Base-by-base conservation (phyloP, 192 early-diverging fungal genomes). In the Coemansia javaensis region DNA sequence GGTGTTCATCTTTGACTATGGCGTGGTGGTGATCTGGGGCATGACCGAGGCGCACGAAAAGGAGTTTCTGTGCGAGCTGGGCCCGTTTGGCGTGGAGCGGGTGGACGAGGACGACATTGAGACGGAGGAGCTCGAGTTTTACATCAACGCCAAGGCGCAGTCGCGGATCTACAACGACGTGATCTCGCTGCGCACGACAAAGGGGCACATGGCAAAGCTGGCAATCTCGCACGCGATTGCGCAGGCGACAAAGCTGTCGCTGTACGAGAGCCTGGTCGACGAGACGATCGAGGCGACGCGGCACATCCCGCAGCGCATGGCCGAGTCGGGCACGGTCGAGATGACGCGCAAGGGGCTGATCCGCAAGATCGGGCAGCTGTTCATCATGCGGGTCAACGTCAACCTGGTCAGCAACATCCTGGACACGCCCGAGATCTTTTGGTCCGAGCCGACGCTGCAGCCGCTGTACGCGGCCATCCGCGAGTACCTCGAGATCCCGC, bases 21-120 rank as follows among this genome's bases (percentile, higher is more conserved):
- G 93, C 28, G 93, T 94, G 7, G 81, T 90, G 12, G 95, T 98
- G 0, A 87, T 98, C 54, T 98, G 95, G 95, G 93, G 92, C 25
- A 89, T 94, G 82, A 79, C 83, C 21, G 84, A 86, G 46, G 61
- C 77, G 17, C 91, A 98, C 50, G 93, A 96, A 47, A 65, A 77
- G 18, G 66, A 77, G 36, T 63, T 94, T 28, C 69, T 98, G 34
- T 70, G 74, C 13, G 88, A 89, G 48, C 61, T 96, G 2, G 91
- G 93, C 56, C 67, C 66, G 15, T 77, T 78, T 41, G 56, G 75
- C 79, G 54, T 74, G 7, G 70, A 74, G 21, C 62, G 63, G 31
- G 56, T 74, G 0, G 70, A 74, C 27, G 63, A 73, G 6, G 80
- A 79, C 32, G 86, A 85, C 62, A 79, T 88, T 15, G 85, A 89